Conservation (phyloP, 2,329 filamentous ascomycete genomes). For the Colletotrichum tanaceti region DNA sequence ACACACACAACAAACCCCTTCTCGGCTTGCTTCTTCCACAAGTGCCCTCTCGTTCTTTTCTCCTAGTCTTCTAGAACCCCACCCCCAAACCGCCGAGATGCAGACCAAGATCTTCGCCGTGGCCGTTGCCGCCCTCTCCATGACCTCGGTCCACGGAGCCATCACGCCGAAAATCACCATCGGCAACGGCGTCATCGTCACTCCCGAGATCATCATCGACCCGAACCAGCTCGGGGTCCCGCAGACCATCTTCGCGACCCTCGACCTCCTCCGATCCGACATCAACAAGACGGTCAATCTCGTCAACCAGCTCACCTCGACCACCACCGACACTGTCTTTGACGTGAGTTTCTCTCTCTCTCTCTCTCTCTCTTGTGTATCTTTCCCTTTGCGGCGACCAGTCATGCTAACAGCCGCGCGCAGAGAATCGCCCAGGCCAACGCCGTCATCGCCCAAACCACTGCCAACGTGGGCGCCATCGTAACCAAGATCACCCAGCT, state of each 20-base stretch:
- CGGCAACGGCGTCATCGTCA: constrained; percentile 8
- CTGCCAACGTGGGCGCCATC: background rate
- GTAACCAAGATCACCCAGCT: background rate
- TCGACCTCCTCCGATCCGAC: background rate
- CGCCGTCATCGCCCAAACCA: background rate
- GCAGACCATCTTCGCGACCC: background rate
- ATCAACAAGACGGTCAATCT: background rate
- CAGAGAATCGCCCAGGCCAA: background rate
- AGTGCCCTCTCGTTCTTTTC: too few species aligned
- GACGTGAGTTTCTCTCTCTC: background rate
- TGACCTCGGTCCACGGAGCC: constrained; percentile 24
- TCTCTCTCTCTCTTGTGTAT: too few species aligned
- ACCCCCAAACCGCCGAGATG: constrained; percentile 37
- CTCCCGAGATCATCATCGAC: constrained; percentile 1
- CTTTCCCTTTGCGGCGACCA: accelerated
- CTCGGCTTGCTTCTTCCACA: background rate
- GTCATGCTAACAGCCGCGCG: background rate
- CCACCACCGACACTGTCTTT: background rate
- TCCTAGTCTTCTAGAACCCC: background rate
- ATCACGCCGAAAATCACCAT: constrained; percentile 9
- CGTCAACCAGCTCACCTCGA: background rate
- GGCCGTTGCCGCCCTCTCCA: constrained; percentile 36
- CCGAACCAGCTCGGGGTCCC: background rate
- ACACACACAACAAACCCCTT: background rate
- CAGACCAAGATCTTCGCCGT: constrained; percentile 37